Conservation (phyloP, 345 rosid genomes). For the Pistacia integerrima region DNA sequence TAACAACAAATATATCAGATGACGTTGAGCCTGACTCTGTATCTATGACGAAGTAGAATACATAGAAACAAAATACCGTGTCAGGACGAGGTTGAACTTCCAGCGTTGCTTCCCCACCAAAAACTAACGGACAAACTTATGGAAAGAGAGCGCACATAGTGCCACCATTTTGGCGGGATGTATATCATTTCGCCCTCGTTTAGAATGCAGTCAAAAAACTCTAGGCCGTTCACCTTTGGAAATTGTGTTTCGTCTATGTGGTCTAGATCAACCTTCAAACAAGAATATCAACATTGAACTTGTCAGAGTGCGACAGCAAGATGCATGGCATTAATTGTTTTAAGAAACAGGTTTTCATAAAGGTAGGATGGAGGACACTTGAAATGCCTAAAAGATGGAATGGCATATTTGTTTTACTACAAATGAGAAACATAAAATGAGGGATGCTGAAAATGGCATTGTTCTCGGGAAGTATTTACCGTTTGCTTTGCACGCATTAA, state of each 20-base stretch:
- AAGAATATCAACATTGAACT: slow-evolving; percentile 14
- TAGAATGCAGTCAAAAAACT: slow-evolving; percentile 81
- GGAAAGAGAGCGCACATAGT: slow-evolving; percentile 84
- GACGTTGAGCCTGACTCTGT: too few species aligned
- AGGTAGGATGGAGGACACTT: not conserved
- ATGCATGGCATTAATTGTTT: too few species aligned
- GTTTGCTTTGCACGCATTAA: not conserved
- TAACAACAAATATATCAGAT: too few species aligned
- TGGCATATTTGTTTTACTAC: not conserved
- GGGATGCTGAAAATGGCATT: not conserved
- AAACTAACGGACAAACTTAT: slow-evolving; percentile 87
- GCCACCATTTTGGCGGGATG: slow-evolving; percentile 99
- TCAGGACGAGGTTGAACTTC: slow-evolving; percentile 32
- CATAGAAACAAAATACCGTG: not conserved
- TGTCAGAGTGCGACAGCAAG: not conserved
- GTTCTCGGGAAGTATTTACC: not conserved
- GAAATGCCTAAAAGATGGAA: not conserved
- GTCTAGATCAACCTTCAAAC: slow-evolving; percentile 89
- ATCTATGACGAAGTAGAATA: too few species aligned
- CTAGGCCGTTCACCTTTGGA: slow-evolving; percentile 63
- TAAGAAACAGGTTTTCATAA: not conserved
- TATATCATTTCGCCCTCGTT: slow-evolving; percentile 98
- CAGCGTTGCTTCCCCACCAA: slow-evolving; percentile 82
- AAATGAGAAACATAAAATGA: not conserved
- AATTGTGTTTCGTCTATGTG: slow-evolving; percentile 56